Percentiles rank a stretch among this genome's conserved stretches.
These are phyloP conservation scores for Pulveroboletus sp. DNA, from an alignment of 768 basidiomycete genomes.

Conservation along the genomic window DNA sequence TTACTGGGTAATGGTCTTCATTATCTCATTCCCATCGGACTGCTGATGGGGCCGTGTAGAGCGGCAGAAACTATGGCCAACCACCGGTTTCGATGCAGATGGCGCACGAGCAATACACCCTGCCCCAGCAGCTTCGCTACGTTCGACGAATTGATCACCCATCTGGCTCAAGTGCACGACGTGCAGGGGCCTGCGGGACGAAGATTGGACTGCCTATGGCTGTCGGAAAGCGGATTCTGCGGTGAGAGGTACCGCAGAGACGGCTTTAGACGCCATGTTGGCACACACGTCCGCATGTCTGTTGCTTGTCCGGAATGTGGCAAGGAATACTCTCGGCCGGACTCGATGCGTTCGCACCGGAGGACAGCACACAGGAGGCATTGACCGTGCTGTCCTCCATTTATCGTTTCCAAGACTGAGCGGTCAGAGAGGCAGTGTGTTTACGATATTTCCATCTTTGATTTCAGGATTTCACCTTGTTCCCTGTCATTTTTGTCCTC, in stretches of 20 bases:
- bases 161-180: not conserved
- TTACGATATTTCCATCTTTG: too few relatives aligned
- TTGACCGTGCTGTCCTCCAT: too few relatives aligned
- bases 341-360: not conserved
- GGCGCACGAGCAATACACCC: not conserved
- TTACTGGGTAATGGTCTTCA: not conserved
- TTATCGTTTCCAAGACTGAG: too few relatives aligned
- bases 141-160: slow-evolving; percentile 6
- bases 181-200: not conserved
- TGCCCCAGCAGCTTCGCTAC: not conserved
- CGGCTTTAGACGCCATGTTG: slow-evolving; percentile 5
- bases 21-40: not conserved
- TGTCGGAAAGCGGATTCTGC: not conserved
- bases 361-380: too few relatives aligned
- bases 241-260: not conserved
- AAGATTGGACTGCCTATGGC: slow-evolving; percentile 5
- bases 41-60: slow-evolving; percentile 2
- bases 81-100: not conserved
- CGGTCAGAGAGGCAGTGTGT: too few relatives aligned
- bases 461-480: too few relatives aligned
- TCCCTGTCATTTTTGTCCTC: too few relatives aligned
- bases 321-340: slow-evolving; percentile 1
- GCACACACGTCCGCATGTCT: not conserved
- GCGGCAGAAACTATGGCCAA: not conserved
- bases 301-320: not conserved